These are phyloP conservation scores for Bolboschoenoplectus hybrid DNA, from an alignment of 202 grass and related monocot genomes.

Conservation along the genomic window DNA sequence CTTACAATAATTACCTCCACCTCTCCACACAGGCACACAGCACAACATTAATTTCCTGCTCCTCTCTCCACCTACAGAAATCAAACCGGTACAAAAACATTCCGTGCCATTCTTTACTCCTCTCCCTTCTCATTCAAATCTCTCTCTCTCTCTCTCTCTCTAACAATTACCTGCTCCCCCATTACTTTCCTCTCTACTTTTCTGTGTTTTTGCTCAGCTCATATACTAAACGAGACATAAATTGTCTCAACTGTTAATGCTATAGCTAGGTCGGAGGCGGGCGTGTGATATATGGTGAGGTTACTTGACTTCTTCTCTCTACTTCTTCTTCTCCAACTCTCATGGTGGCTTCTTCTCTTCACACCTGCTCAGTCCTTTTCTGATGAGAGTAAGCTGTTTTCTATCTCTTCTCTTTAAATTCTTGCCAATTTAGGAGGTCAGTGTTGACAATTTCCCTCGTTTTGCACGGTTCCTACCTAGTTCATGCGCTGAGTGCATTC, in stretches of 20 bases:
- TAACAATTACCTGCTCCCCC: constrained; percentile 35
- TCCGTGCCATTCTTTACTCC: constrained; percentile 32
- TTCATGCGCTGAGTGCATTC: constrained; percentile 62
- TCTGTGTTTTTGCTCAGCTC: background rate
- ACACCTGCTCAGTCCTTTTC: constrained; percentile 39
- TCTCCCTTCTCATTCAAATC: constrained; percentile 36
- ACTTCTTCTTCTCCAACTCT: constrained; percentile 43
- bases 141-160: constrained; percentile 33
- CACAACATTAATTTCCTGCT: constrained; percentile 18
- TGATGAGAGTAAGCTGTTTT: constrained; percentile 62
- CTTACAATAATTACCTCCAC: constrained; percentile 26
- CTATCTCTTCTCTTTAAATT: background rate
- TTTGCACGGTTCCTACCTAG: constrained; percentile 52
- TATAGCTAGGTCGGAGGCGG: background rate
- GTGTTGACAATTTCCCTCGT: constrained; percentile 31
- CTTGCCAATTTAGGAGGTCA: constrained; percentile 30
- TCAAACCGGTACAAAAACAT: constrained; percentile 11
- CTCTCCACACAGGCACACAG: background rate
- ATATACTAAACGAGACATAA: background rate
- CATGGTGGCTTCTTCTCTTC: constrained; percentile 48
- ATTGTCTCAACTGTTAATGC: constrained; percentile 24
- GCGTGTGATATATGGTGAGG: constrained; percentile 43
- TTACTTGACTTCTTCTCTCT: constrained; percentile 48
- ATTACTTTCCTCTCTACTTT: constrained; percentile 15
- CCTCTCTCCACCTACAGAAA: background rate